Percentiles rank a stretch among this genome's conserved stretches.
These are phyloP conservation scores for Teratosphaeria destructans DNA, from an alignment of 2,329 filamentous ascomycete genomes.

Conservation along the genomic window DNA sequence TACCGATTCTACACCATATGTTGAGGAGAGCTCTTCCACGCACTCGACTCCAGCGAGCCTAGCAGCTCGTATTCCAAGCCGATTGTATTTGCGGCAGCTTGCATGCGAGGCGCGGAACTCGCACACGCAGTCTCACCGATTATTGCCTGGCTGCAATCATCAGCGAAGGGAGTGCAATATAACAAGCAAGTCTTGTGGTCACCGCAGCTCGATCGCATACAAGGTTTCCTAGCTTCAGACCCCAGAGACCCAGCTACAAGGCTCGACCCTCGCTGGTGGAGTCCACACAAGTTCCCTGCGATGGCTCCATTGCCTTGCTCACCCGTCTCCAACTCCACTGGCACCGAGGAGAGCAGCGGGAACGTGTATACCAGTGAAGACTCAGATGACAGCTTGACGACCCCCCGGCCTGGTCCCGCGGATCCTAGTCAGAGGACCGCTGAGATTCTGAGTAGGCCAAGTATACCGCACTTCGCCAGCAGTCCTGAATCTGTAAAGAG, in stretches of 20 bases:
- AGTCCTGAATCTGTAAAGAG: background rate
- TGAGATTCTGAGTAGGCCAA: slow-evolving; percentile 18
- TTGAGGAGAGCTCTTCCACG: background rate
- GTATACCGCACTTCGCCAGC: slow-evolving; percentile 4
- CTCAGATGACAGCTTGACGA: slow-evolving; percentile 23
- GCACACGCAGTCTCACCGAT: background rate
- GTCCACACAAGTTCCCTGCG: background rate
- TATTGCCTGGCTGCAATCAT: background rate
- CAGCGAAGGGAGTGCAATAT: background rate
- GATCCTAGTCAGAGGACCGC: slow-evolving; percentile 19
- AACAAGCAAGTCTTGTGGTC: background rate
- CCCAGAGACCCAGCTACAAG: background rate
- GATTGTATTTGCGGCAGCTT: background rate
- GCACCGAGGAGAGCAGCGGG: slow-evolving; percentile 9
- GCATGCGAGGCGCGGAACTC: background rate
- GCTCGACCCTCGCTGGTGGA: background rate
- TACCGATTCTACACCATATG: background rate
- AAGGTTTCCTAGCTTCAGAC: background rate
- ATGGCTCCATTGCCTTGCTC: slow-evolving; percentile 20
- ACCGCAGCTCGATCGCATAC: background rate
- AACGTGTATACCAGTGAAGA: slow-evolving; percentile 13
- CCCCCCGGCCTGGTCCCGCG: slow-evolving; percentile 23
- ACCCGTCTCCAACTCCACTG: slow-evolving; percentile 22
- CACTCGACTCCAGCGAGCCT: background rate
- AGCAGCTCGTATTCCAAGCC: background rate